Evolutionary conservation across 202 grass and related monocot species (phyloP).

Genomic region (Cymbopogon flexuosus): DNA sequence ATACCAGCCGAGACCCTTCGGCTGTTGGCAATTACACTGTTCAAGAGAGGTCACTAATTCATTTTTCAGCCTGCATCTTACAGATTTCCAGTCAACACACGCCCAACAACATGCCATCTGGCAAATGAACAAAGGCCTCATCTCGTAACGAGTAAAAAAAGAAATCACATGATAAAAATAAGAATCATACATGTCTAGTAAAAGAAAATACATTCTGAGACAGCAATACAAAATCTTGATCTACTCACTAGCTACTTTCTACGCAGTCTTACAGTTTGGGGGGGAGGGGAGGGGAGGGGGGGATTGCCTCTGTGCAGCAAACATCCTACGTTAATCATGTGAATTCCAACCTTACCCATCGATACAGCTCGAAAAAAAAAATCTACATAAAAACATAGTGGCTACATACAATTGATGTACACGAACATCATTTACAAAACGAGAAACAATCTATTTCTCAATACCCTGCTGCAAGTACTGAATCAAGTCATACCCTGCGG

Average conservation of each 20-base stretch:
- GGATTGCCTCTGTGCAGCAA: not conserved
- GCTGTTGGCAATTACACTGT: not conserved
- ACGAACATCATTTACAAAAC: conserved; percentile 47
- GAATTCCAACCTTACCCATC: conserved; percentile 30
- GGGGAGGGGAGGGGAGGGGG: too few species aligned
- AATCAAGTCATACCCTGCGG: conserved; percentile 96
- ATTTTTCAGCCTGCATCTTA: not conserved
- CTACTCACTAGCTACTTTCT: conserved; percentile 20
- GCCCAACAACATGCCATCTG: not conserved
- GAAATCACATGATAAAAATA: not conserved
- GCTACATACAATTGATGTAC: conserved; percentile 55
- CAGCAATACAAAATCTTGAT: conserved; percentile 19
- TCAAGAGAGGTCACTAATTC: not conserved
- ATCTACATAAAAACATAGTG: conserved; percentile 39
- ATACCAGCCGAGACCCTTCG: not conserved
- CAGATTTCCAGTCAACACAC: not conserved
- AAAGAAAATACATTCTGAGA: not conserved
- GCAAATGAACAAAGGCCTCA: not conserved
- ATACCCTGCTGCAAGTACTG: conserved; percentile 99
- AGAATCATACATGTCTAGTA: not conserved
- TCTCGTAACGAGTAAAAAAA: not conserved
- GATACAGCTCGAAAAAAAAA: conserved; percentile 28
- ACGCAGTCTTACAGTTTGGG: not conserved
- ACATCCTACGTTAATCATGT: conserved; percentile 4
- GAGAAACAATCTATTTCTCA: conserved; percentile 67